Evolutionary conservation across 2,329 filamentous ascomycete species (phyloP).

Genomic region (Cadophora luteo-olivacea): DNA sequence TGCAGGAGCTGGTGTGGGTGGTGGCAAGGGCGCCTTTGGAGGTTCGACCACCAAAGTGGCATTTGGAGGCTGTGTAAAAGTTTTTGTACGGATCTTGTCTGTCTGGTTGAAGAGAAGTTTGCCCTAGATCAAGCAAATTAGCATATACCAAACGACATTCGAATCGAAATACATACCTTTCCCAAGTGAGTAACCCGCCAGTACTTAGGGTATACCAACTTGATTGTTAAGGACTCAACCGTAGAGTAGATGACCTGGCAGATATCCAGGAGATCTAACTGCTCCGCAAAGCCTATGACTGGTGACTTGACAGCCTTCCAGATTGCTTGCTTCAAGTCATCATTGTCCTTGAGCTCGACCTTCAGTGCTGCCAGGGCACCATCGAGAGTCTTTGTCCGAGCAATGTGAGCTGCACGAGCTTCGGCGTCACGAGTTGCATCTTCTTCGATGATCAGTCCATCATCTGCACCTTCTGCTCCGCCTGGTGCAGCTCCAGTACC

Average conservation of each 20-base stretch:
- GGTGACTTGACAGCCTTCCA: constrained; percentile 58
- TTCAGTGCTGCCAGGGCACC: constrained; percentile 56
- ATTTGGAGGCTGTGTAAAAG: constrained; percentile 14
- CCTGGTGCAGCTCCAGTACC: constrained; percentile 22
- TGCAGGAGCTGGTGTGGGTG: constrained; percentile 15
- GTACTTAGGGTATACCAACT: constrained; percentile 54
- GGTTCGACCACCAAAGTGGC: constrained; percentile 15
- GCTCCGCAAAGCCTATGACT: constrained; percentile 54
- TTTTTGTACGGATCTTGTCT: constrained; percentile 40
- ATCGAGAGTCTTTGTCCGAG: constrained; percentile 55
- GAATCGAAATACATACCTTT: constrained; percentile 43
- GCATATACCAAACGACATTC: background rate
- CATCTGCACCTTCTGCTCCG: constrained; percentile 37
- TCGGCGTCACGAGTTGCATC: constrained; percentile 50
- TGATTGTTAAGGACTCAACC: constrained; percentile 54
- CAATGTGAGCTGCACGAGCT: constrained; percentile 54
- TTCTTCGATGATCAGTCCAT: constrained; percentile 55
- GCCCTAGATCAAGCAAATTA: constrained; percentile 29
- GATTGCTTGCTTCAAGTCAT: constrained; percentile 52
- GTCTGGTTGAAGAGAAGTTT: constrained; percentile 41
- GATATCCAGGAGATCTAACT: constrained; percentile 57
- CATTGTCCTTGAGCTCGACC: constrained; percentile 53
- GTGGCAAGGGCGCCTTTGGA: constrained; percentile 14
- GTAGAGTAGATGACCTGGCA: constrained; percentile 58
- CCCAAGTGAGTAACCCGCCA: constrained; percentile 51